These are phyloP conservation scores for Umbelopsis vinacea DNA, from an alignment of 192 early-diverging fungal genomes.

Conservation along the genomic window DNA sequence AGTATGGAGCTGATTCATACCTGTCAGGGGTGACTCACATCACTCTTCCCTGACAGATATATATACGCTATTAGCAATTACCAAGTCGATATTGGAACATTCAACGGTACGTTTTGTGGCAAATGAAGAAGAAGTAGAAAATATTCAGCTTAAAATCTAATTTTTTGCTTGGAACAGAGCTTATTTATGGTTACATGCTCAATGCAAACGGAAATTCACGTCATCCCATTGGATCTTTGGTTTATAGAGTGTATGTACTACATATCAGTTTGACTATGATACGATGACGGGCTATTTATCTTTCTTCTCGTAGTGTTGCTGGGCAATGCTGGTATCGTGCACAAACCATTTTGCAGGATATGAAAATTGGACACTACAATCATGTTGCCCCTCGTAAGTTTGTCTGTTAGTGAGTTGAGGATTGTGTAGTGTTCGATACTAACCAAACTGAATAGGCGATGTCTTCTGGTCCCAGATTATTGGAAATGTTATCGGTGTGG, in stretches of 20 bases:
- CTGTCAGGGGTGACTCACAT: neutral
- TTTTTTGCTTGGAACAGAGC: neutral
- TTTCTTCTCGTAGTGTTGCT: conserved; percentile 40
- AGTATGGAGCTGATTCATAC: neutral
- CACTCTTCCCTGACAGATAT: conserved; percentile 28
- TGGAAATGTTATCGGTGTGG: conserved; percentile 12
- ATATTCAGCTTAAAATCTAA: neutral
- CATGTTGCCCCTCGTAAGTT: conserved; percentile 24
- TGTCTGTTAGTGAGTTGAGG: neutral
- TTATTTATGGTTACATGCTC: conserved; percentile 17
- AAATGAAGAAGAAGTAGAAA: neutral
- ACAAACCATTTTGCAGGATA: conserved; percentile 39
- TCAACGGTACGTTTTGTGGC: conserved; percentile 27
- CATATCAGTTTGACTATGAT: too few species aligned
- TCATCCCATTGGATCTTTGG: conserved; percentile 12
- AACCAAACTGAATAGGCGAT: neutral
- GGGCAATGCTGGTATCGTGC: conserved; percentile 52
- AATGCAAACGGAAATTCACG: conserved; percentile 11
- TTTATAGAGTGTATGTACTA: conserved; percentile 5
- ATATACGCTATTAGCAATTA: conserved; percentile 48
- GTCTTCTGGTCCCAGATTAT: conserved; percentile 11
- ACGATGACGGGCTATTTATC: neutral
- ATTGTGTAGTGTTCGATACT: neutral
- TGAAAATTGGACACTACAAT: conserved; percentile 24
- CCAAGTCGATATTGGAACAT: conserved; percentile 47